A percentile compares a stretch with the other conserved stretches of the same genome.
phyloP scores from a whole-genome alignment of 768 basidiomycete genomes.

The Pleurotus tuber-regium region DNA sequence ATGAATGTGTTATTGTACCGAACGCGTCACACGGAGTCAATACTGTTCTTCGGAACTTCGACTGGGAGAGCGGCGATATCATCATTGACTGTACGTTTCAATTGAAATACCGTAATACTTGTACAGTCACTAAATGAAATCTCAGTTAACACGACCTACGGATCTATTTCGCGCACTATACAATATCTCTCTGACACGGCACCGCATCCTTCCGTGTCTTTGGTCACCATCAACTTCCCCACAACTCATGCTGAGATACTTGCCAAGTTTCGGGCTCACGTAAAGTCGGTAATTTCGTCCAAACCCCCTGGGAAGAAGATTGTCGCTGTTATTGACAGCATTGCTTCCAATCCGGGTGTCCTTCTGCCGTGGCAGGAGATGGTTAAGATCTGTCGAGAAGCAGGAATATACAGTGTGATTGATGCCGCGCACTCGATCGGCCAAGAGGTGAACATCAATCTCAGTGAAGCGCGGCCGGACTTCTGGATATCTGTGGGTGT shows the following conservation, averaged over 20 bases:
- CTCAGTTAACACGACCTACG: conserved; percentile 39
- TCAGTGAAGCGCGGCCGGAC: conserved; percentile 59
- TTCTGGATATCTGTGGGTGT: conserved; percentile 72
- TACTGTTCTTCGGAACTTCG: conserved; percentile 59
- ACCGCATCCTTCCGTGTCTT: conserved; percentile 45
- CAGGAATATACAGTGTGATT: conserved; percentile 63
- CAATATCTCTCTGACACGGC: conserved; percentile 52
- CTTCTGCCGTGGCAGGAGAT: conserved; percentile 77
- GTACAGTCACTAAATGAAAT: not conserved
- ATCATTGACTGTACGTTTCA: conserved; percentile 47
- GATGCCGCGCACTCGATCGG: conserved; percentile 86
- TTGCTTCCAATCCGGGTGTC: conserved; percentile 63
- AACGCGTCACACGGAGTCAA: conserved; percentile 60
- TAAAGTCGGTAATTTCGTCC: conserved; percentile 7
- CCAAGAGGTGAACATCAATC: conserved; percentile 63
- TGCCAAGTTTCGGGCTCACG: conserved; percentile 18
- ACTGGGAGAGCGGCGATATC: conserved; percentile 60
- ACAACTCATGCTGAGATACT: conserved; percentile 47
- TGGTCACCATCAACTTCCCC: conserved; percentile 46
- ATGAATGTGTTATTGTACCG: conserved; percentile 49
- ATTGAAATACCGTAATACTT: not conserved
- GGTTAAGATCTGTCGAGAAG: conserved; percentile 60
- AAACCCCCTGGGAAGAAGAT: conserved; percentile 35
- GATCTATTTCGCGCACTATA: conserved; percentile 43
- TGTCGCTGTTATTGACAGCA: conserved; percentile 68